Evolutionary conservation across 2,329 filamentous ascomycete species (phyloP), one percentile per base, ranked within the genome.

Genomic region (Lecanosticta acicola): DNA sequence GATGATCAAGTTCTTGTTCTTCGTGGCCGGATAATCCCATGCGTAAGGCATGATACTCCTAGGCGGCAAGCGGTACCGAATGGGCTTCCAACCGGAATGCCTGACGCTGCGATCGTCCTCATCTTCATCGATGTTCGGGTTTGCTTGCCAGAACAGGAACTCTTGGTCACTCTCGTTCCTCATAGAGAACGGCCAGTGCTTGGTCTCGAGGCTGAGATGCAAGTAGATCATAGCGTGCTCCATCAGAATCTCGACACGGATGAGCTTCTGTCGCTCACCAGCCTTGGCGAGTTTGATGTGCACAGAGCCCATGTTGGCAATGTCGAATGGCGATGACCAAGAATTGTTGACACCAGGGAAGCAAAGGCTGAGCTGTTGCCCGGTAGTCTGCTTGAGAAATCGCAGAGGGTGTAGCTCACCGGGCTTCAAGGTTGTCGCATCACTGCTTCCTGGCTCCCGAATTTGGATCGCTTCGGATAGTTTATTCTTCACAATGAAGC

Each of bases 21-120:
- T 96, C n/a, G 89, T 90, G 1, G 93, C 91, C 1, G 93, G 94
- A 68, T 95, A 98, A 64, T 98, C 94, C 93, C 93, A 98, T 1
- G 93, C 91, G 61, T 98, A 98, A 0, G 94, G 93, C 93, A 98
- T 98, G 67, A 98, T 96, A 67, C 91, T 97, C 49, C 93, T 79
- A 10, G 91, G 83, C 2, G 94, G 94, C 21, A 98, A 74, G 24
- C 91, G 84, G 68, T 98, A 98, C 43, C 88, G 79, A 51, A 98
- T 87, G 2, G 89, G 90, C 54, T 87, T 85, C 87, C 93, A 98
- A 3, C 88, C 87, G 43, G 87, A 90, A 46, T 83, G 72, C 43
- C 69, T 75, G 24, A 29, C 24, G 32, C 24, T 20, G 8, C 35
- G 43, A 60, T 96, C 87, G 57, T 87, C 84, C 45, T 91, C 90